A percentile compares a stretch with the other conserved stretches of the same genome.
Evolutionary conservation across 1,284 basidiomycete species (phyloP).

Genomic region (Sporisorium reilianum): DNA sequence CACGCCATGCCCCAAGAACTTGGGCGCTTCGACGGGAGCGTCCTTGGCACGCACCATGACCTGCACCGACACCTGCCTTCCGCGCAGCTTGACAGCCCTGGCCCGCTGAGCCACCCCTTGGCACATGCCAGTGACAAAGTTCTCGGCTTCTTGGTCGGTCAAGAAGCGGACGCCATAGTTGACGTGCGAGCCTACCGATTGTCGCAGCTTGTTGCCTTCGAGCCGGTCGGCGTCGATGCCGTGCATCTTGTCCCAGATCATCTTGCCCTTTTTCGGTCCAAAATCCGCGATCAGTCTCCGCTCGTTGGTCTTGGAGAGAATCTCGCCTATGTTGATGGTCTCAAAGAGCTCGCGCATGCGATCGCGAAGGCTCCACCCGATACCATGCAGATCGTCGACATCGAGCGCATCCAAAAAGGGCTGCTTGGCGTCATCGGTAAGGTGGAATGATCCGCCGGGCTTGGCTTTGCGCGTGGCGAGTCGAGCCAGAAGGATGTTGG

Average conservation of each 20-base stretch:
- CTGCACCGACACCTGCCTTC: slow-evolving; percentile 77
- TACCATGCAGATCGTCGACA: slow-evolving; percentile 87
- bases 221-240: slow-evolving; percentile 84
- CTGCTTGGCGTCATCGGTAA: slow-evolving; percentile 73
- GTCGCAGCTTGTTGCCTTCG: slow-evolving; percentile 72
- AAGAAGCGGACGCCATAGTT: slow-evolving; percentile 92
- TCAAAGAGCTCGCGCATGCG: slow-evolving; percentile 78
- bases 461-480: slow-evolving; percentile 92
- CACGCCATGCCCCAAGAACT: slow-evolving; percentile 93
- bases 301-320: slow-evolving; percentile 54
- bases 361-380: slow-evolving; percentile 75
- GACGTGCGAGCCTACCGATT: slow-evolving; percentile 51
- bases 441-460: slow-evolving; percentile 85
- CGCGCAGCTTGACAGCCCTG: slow-evolving; percentile 80
- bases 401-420: slow-evolving; percentile 80
- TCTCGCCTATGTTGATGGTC: slow-evolving; percentile 78
- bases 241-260: slow-evolving; percentile 82
- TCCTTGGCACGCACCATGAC: slow-evolving; percentile 87
- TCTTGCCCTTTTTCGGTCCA: slow-evolving; percentile 85
- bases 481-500: slow-evolving; percentile 91
- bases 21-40: slow-evolving; percentile 91
- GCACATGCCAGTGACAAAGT: slow-evolving; percentile 60
- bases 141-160: slow-evolving; percentile 81
- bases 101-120: slow-evolving; percentile 54
- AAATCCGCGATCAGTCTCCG: slow-evolving; percentile 74